phyloP scores from a whole-genome alignment of 148 eudicot species.

The Chenopodium formosanum region DNA sequence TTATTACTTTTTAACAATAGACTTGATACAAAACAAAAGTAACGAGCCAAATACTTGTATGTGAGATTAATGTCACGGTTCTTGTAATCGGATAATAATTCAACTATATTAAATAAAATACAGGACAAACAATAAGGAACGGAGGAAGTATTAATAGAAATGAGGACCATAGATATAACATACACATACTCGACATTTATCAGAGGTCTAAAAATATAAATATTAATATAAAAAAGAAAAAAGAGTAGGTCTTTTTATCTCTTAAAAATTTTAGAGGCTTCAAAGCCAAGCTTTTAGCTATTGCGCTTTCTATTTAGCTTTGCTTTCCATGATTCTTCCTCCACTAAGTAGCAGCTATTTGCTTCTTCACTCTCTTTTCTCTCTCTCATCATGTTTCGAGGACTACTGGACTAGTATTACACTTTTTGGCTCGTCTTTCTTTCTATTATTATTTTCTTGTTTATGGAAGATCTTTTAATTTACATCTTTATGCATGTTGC shows the following conservation, averaged over 20 bases:
- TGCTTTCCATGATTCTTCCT: constrained; percentile 32
- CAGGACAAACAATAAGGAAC: too few relatives aligned
- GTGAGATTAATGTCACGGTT: too few relatives aligned
- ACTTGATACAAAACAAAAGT: too few relatives aligned
- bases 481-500: too few relatives aligned
- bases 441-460: neutral
- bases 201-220: constrained; percentile 9
- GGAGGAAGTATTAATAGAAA: too few relatives aligned
- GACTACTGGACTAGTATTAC: neutral
- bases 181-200: constrained; percentile 24
- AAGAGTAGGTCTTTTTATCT: constrained; percentile 25
- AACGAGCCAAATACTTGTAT: too few relatives aligned
- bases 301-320: constrained; percentile 29
- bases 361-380: neutral
- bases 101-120: too few relatives aligned
- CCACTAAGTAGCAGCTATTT: constrained; percentile 16
- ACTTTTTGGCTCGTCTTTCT: constrained; percentile 7
- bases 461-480: neutral
- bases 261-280: constrained; percentile 24
- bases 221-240: constrained; percentile 2
- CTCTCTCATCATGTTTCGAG: neutral
- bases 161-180: neutral
- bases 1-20: too few relatives aligned
- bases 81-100: too few relatives aligned
- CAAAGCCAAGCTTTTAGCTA: constrained; percentile 28